Evolutionary conservation across 1,139 yeast species (phyloP).

Genomic region (Saccharomyces hybrid): DNA sequence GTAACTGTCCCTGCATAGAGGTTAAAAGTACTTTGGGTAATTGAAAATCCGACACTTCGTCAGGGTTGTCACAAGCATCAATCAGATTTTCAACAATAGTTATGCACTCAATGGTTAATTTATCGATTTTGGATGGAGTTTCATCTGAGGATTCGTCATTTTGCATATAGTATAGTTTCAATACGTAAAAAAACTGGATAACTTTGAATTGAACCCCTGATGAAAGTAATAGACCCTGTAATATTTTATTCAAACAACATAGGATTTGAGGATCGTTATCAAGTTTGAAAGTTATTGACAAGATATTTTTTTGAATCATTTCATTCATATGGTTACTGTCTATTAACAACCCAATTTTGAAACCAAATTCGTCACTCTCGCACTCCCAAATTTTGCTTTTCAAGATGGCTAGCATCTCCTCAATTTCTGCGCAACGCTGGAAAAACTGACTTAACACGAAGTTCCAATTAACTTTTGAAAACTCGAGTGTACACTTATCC

Average conservation of each 20-base stretch:
- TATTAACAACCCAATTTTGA: slow-evolving; percentile 10
- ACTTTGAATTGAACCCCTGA: slow-evolving; percentile 14
- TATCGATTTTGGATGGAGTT: neutral
- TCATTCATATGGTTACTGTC: slow-evolving; percentile 10
- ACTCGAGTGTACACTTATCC: slow-evolving; percentile 2
- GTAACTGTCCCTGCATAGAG: slow-evolving; percentile 7
- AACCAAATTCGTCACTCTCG: slow-evolving; percentile 6
- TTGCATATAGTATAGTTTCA: slow-evolving; percentile 4
- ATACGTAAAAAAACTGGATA: slow-evolving; percentile 11
- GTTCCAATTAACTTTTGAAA: slow-evolving; percentile 6
- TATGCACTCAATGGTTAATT: slow-evolving; percentile 8
- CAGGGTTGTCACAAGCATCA: slow-evolving; percentile 8
- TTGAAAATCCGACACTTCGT: slow-evolving; percentile 3
- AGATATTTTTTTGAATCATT: slow-evolving; percentile 18
- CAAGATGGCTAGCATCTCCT: slow-evolving; percentile 14
- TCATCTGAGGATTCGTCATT: neutral
- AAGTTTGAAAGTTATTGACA: slow-evolving; percentile 14
- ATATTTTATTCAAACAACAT: slow-evolving; percentile 11
- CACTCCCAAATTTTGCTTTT: slow-evolving; percentile 14
- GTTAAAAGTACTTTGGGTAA: slow-evolving; percentile 14
- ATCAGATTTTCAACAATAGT: slow-evolving; percentile 6
- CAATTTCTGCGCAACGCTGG: slow-evolving; percentile 16
- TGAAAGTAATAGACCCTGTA: slow-evolving; percentile 17
- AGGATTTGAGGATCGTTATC: slow-evolving; percentile 14
- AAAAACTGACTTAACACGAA: slow-evolving; percentile 15